Evolutionary conservation across 352 stramenopile species (phyloP).

Genomic region (Phytophthora gonapodyides): DNA sequence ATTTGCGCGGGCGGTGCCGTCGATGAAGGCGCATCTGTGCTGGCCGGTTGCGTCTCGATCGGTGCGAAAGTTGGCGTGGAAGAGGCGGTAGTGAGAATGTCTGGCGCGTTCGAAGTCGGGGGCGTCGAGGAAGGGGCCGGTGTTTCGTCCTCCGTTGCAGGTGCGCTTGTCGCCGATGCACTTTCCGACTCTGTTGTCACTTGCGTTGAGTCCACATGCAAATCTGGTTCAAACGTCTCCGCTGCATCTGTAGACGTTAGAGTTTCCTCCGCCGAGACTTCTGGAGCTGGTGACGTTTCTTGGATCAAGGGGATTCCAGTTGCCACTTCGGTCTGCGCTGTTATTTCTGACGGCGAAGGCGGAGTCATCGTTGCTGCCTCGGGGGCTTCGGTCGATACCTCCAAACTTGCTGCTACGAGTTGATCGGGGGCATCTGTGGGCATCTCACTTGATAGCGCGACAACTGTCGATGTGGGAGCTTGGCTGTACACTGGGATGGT

Average conservation of each 20-base stretch:
- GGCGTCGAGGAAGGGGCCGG: neutral
- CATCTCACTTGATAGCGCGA: neutral
- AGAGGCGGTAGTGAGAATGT: neutral
- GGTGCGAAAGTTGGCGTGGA: neutral
- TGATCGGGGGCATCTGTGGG: constrained; percentile 1
- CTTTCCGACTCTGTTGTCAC: neutral
- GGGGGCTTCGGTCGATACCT: neutral
- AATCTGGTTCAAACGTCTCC: neutral
- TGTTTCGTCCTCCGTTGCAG: neutral
- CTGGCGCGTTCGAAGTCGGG: neutral
- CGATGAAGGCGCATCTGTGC: too few relatives aligned
- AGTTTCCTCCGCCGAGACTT: neutral
- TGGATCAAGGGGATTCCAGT: neutral
- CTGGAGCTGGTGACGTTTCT: constrained; percentile 6
- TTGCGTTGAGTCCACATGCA: constrained; percentile 8
- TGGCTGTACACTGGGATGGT: constrained; percentile 18
- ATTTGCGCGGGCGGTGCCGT: too few relatives aligned
- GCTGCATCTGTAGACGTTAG: neutral
- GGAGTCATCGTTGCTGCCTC: neutral
- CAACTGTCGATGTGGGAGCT: neutral
- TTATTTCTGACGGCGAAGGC: constrained; percentile 8
- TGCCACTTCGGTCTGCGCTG: constrained; percentile 5
- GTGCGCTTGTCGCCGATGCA: neutral
- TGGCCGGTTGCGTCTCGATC: too few relatives aligned
- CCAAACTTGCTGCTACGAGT: neutral